Evolutionary conservation across 768 basidiomycete genomes (phyloP), one percentile per base, ranked within the genome.

Genomic region (Termitomyces sp.): DNA sequence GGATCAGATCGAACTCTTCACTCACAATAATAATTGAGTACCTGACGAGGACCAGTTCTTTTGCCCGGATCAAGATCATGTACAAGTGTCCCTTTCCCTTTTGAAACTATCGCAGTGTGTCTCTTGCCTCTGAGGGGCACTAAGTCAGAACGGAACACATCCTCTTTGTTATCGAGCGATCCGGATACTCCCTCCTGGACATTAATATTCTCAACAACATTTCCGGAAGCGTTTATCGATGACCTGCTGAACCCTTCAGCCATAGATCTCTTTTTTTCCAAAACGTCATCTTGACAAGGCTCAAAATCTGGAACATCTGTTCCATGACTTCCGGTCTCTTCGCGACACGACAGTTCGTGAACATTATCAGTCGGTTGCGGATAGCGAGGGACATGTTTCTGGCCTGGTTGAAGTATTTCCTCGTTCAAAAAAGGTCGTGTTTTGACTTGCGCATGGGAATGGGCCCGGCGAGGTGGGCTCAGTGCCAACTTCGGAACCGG

Each of bases 281-380:
- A 15, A 24, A 13, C 31, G 16, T 68, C 72, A 22, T 72, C 76
- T 31, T 73, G 74, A 20, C 72, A 67, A 49, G 83, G 80, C 61
- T 88, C 87, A 2, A 87, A 88, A 66, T 88, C 88, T 2, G 87
- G 85, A 16, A 89, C 57, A 34, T 83, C 83, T 63, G 78, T 73
- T 5, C 62, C 54, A 62, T 76, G 77, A 42, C 65, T 59, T 42
- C 54, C 54, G 31, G 48, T 52, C 11, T 63, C 31, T 20, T 54
- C 47, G n/a, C 22, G 55, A 45, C 58, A 59, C 45, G 44, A 55
- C 30, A 61, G 53, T 12, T 60, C 31, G 3, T 27, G 45, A 49
- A 16, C 6, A 5, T 50, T 31, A 53, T 53, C 31, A 50, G 49
- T 41, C 42, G 45, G 24, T 24, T 24, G 22, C 6, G 34, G 30